Evolutionary conservation across 352 stramenopile genomes (phyloP).

Genomic region (Aphanomyces stellatus): DNA sequence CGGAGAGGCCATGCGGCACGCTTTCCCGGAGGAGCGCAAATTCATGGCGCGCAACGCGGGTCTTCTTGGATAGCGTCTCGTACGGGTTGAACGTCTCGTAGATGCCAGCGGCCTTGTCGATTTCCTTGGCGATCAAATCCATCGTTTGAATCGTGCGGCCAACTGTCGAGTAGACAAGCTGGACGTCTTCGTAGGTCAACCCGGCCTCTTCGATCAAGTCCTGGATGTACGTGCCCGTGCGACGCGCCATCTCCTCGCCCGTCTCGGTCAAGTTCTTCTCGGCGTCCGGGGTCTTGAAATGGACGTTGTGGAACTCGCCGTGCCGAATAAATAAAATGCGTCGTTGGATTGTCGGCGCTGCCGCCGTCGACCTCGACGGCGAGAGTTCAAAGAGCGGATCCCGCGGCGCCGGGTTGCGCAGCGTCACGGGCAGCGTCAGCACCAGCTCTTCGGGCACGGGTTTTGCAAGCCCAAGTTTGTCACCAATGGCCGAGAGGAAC

Average conservation of each 20-base stretch:
- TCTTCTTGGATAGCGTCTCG: constrained; percentile 3
- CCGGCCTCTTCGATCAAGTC: constrained; percentile 32
- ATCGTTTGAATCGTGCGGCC: constrained; percentile 63
- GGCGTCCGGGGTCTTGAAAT: constrained; percentile 60
- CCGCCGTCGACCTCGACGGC: not conserved
- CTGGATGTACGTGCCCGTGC: constrained; percentile 40
- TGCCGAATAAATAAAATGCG: constrained; percentile 46
- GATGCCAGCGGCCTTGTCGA: constrained; percentile 22
- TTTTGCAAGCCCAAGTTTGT: not conserved
- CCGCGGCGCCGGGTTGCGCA: constrained; percentile 2
- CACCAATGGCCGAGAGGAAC: not conserved
- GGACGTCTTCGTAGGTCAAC: constrained; percentile 30
- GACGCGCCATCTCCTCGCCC: constrained; percentile 44
- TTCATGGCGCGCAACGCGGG: constrained; percentile 13
- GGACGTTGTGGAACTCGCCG: constrained; percentile 75
- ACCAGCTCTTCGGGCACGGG: not conserved
- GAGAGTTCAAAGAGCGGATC: not conserved
- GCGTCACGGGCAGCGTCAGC: not conserved
- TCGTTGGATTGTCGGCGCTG: not conserved
- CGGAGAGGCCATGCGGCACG: constrained; percentile 1
- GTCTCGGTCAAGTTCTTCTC: constrained; percentile 63
- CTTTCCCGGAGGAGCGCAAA: constrained; percentile 12
- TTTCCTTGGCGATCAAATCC: constrained; percentile 37
- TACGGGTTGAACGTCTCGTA: constrained; percentile 18
- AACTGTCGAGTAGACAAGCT: constrained; percentile 56